Evolutionary conservation across 345 rosid species (phyloP).

Genomic region (Camelina sativa): DNA sequence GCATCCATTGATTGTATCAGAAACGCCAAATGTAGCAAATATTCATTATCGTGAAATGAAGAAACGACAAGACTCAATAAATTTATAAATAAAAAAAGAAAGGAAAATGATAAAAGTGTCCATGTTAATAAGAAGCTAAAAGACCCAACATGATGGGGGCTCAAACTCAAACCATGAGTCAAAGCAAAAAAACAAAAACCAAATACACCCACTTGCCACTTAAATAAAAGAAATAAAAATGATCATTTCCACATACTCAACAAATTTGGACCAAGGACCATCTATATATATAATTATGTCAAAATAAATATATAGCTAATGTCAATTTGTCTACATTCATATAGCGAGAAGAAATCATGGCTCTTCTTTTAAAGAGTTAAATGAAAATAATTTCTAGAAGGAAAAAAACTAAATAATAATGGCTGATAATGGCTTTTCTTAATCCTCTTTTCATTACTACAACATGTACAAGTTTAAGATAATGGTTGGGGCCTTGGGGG

Average conservation of each 20-base stretch:
- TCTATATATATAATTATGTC: neutral
- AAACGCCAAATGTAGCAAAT: slow-evolving; percentile 35
- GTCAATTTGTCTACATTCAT: slow-evolving; percentile 35
- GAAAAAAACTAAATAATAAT: neutral
- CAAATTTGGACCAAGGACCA: slow-evolving; percentile 14
- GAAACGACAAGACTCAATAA: slow-evolving; percentile 29
- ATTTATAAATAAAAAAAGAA: neutral
- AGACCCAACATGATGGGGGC: slow-evolving; percentile 32
- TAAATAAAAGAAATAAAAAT: neutral
- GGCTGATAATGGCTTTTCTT: neutral
- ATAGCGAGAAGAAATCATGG: slow-evolving; percentile 5
- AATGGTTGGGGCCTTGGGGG: too few species aligned
- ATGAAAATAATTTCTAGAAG: neutral
- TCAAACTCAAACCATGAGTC: slow-evolving; percentile 12
- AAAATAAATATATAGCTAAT: neutral
- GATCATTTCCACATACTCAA: slow-evolving; percentile 15
- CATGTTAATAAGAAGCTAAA: slow-evolving; percentile 31
- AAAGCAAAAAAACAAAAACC: slow-evolving; percentile 7
- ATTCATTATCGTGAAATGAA: slow-evolving; percentile 26
- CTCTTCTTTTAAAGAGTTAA: neutral
- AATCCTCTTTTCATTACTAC: neutral
- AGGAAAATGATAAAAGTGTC: slow-evolving; percentile 39
- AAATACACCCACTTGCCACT: slow-evolving; percentile 23
- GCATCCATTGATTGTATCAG: slow-evolving; percentile 36
- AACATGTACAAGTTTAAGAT: neutral